phyloP scores from a whole-genome alignment of 1,284 basidiomycete genomes.

The Puccinia triticina region DNA sequence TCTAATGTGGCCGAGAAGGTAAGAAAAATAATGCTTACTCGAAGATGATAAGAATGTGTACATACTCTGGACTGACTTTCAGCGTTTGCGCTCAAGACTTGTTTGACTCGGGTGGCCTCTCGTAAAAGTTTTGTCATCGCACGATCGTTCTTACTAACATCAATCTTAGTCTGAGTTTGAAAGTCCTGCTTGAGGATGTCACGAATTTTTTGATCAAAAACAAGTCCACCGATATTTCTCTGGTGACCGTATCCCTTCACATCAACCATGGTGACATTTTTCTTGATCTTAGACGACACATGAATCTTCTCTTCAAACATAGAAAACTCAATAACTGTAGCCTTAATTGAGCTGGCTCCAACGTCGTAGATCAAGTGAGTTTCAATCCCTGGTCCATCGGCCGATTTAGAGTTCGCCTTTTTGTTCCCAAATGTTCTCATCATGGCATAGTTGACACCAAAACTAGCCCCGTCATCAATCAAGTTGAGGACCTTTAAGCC shows the following conservation, averaged over 20 bases:
- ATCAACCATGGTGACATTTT: constrained; percentile 73
- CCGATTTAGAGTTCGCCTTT: constrained; percentile 28
- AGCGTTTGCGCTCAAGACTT: constrained; percentile 87
- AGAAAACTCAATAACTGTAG: constrained; percentile 80
- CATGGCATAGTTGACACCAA: constrained; percentile 95
- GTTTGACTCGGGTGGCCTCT: constrained; percentile 88
- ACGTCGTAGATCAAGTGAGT: constrained; percentile 92
- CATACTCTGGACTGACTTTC: constrained; percentile 74
- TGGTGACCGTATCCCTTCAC: constrained; percentile 81
- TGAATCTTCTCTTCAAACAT: constrained; percentile 61
- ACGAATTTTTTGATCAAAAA: constrained; percentile 79
- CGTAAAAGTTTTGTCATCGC: constrained; percentile 92
- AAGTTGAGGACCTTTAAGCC: constrained; percentile 81
- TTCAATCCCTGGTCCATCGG: constrained; percentile 62
- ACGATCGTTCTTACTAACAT: constrained; percentile 67
- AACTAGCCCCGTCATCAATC: constrained; percentile 77
- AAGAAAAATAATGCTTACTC: constrained; percentile 32
- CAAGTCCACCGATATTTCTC: constrained; percentile 74
- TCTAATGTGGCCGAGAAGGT: constrained; percentile 61
- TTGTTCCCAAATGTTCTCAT: constrained; percentile 72
- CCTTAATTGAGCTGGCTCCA: constrained; percentile 82
- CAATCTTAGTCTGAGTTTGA: constrained; percentile 66
- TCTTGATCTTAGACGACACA: constrained; percentile 64
- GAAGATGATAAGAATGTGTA: constrained; percentile 12
- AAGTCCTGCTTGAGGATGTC: constrained; percentile 80